Conservation (phyloP, 2,329 filamentous ascomycete species). For the Apiospora rasikravindrae region DNA sequence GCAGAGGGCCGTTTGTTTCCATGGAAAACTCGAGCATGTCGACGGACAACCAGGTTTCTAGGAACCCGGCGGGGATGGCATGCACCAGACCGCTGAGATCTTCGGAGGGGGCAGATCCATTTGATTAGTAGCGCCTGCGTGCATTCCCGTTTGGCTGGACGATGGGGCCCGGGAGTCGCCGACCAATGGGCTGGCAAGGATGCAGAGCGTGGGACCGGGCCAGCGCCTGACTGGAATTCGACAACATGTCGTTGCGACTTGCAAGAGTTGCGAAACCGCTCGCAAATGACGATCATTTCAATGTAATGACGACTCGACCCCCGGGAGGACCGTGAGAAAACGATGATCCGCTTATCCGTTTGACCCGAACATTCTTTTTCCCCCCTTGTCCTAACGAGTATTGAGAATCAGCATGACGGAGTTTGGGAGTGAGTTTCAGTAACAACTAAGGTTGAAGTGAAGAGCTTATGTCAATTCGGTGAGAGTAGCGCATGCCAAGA, state of each 20-base stretch:
- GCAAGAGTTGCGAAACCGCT: neutral
- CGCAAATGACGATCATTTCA: neutral
- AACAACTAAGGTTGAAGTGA: neutral
- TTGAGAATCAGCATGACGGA: neutral
- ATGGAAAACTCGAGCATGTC: neutral
- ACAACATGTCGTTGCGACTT: neutral
- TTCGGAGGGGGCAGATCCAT: neutral
- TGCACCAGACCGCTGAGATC: neutral
- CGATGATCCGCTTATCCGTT: neutral
- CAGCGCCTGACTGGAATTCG: neutral
- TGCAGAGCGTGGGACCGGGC: neutral
- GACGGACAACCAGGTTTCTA: neutral
- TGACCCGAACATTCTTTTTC: neutral
- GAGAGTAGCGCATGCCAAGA: constrained; percentile 1
- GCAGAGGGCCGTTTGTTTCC: no score
- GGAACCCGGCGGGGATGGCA: neutral
- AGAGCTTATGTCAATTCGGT: constrained; percentile 3
- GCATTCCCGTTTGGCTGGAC: neutral
- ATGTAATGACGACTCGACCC: neutral
- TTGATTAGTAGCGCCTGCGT: neutral
- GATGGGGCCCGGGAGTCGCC: neutral
- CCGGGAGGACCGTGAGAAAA: neutral
- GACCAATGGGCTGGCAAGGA: neutral
- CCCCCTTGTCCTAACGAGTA: neutral
- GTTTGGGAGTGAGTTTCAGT: constrained; percentile 12